Evolutionary conservation across 2,329 filamentous ascomycete genomes (phyloP).

Genomic region (Leptographium wingfieldii): DNA sequence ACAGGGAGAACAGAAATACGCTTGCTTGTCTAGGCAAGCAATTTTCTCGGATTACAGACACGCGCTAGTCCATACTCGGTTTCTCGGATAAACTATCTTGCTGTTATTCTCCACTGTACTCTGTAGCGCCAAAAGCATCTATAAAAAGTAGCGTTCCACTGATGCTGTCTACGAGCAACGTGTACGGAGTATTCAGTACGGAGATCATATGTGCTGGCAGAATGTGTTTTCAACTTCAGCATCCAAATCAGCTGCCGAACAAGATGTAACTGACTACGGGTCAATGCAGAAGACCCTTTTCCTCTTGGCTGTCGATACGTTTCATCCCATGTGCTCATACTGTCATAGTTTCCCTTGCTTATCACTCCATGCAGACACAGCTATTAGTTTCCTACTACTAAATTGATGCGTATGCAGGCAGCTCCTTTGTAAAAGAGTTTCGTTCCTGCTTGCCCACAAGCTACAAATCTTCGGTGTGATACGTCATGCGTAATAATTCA

Average conservation of each 20-base stretch:
- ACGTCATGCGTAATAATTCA: background rate
- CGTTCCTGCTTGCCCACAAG: background rate
- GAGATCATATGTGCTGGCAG: too few relatives aligned
- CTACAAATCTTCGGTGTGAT: background rate
- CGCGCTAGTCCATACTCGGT: background rate
- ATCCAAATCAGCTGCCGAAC: too few relatives aligned
- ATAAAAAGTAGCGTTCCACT: too few relatives aligned
- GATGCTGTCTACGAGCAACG: background rate
- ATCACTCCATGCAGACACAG: too few relatives aligned
- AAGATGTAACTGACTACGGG: background rate
- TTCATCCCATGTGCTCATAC: too few relatives aligned
- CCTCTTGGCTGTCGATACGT: too few relatives aligned
- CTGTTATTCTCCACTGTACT: background rate
- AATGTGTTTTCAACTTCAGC: too few relatives aligned
- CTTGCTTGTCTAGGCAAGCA: slow-evolving; percentile 1
- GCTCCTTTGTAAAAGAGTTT: too few relatives aligned
- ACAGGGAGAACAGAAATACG: slow-evolving; percentile 3
- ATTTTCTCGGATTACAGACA: background rate
- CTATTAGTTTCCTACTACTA: background rate
- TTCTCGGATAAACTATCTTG: slow-evolving; percentile 2
- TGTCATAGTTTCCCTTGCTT: too few relatives aligned
- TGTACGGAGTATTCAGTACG: too few relatives aligned
- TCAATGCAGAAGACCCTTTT: background rate
- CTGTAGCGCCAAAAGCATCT: background rate
- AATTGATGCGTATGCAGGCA: background rate